Conservation (phyloP, 163 green algal genomes). For the Volvox carteri region DNA sequence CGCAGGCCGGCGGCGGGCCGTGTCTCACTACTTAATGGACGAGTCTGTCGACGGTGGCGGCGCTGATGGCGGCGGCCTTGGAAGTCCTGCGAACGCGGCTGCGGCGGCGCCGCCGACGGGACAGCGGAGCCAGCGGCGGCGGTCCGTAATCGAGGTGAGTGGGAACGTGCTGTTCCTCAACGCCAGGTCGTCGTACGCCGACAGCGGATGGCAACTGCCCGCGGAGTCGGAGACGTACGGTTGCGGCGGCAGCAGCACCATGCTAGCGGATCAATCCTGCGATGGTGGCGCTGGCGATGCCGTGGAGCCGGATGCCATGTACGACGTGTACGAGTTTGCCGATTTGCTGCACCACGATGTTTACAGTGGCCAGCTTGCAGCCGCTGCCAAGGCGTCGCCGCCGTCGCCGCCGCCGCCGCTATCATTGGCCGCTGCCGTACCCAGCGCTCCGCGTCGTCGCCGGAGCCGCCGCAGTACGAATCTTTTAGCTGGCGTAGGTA, state of each 20-base stretch:
- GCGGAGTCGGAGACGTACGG: not conserved
- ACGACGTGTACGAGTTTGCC: not conserved
- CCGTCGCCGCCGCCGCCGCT: not conserved
- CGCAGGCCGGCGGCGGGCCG: not conserved
- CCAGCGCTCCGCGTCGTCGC: not conserved
- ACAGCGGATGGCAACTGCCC: not conserved
- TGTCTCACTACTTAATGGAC: too few species aligned
- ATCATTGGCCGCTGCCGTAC: not conserved
- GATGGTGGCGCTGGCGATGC: not conserved
- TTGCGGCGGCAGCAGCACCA: not conserved
- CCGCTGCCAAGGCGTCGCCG: not conserved
- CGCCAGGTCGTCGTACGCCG: conserved; percentile 4
- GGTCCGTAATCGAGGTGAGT: conserved; percentile 46
- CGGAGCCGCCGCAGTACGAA: not conserved
- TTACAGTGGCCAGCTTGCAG: not conserved
- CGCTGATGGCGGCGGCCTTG: conserved; percentile 2
- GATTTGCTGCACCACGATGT: not conserved
- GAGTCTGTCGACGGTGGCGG: not conserved
- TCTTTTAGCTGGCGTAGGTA: not conserved
- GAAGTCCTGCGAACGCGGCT: not conserved
- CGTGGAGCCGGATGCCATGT: not conserved
- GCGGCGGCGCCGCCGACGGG: not conserved
- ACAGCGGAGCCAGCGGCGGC: not conserved
- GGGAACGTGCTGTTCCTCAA: conserved; percentile 43
- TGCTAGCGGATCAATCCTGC: not conserved